phyloP scores from a whole-genome alignment of 306 rosid genomes.

The Cucurbita argyrosperma region DNA sequence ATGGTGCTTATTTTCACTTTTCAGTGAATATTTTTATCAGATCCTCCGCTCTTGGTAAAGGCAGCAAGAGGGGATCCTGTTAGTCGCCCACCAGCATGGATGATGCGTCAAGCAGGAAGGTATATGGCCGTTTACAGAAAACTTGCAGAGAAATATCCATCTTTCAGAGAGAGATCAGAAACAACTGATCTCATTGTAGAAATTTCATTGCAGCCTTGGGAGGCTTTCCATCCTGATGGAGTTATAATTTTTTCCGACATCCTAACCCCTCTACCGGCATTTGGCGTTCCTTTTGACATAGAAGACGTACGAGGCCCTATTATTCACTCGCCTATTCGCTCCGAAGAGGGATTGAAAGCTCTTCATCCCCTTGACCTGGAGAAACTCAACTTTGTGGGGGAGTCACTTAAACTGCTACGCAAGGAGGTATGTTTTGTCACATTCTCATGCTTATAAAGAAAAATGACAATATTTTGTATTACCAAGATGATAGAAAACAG shows the following conservation, averaged over 20 bases:
- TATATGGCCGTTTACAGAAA: conserved; percentile 91
- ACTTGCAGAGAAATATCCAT: conserved; percentile 92
- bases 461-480: neutral
- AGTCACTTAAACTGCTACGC: conserved; percentile 60
- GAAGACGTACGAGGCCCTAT: conserved; percentile 91
- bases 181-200: conserved; percentile 96
- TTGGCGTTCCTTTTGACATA: conserved; percentile 83
- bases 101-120: conserved; percentile 99
- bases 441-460: neutral
- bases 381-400: conserved; percentile 68
- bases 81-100: conserved; percentile 96
- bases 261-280: conserved; percentile 92
- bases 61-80: conserved; percentile 91
- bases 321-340: conserved; percentile 68
- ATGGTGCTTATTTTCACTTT: conserved; percentile 5
- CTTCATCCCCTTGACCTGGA: conserved; percentile 78
- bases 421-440: conserved; percentile 39
- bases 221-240: conserved; percentile 92
- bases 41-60: conserved; percentile 88
- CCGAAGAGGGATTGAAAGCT: conserved; percentile 64
- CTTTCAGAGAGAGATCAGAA: conserved; percentile 96
- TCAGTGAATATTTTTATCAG: conserved; percentile 23
- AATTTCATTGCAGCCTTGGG: conserved; percentile 99
- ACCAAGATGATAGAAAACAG: neutral
- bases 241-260: conserved; percentile 93